A percentile compares a stretch with the other conserved stretches of the same genome.
Conservation (phyloP, 2,329 filamentous ascomycete genomes). For the Furcasterigmium furcatum region DNA sequence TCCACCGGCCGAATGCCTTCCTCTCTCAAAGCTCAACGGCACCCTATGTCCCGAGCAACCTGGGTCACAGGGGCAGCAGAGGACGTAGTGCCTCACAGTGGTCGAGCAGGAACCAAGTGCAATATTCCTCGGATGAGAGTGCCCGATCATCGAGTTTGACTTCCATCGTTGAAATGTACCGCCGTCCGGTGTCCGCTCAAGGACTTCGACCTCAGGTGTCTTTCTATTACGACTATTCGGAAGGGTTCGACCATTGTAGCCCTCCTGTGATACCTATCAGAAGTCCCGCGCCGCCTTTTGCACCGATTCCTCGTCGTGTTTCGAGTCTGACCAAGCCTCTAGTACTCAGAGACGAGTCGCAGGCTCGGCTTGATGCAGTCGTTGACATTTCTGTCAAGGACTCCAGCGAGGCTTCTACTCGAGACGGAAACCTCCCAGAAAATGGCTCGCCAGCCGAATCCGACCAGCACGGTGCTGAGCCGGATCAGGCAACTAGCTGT, state of each 20-base stretch:
- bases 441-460: too few relatives aligned
- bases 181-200: slow-evolving; percentile 19
- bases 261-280: slow-evolving; percentile 3
- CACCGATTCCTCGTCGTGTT: slow-evolving; percentile 24
- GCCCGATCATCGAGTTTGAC: slow-evolving; percentile 44
- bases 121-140: slow-evolving; percentile 31
- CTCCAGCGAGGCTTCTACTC: slow-evolving; percentile 9
- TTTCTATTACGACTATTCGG: slow-evolving; percentile 52
- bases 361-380: slow-evolving; percentile 9
- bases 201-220: slow-evolving; percentile 27
- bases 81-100: slow-evolving; percentile 10
- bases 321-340: slow-evolving; percentile 18
- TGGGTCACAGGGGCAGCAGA: slow-evolving; percentile 4
- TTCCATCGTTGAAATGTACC: slow-evolving; percentile 48
- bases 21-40: slow-evolving; percentile 21
- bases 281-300: slow-evolving; percentile 18
- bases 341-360: slow-evolving; percentile 19
- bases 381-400: slow-evolving; percentile 12
- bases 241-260: slow-evolving; percentile 39
- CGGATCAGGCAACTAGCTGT: too few relatives aligned
- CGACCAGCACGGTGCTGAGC: too few relatives aligned
- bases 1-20: slow-evolving; percentile 36
- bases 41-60: slow-evolving; percentile 12
- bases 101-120: slow-evolving; percentile 21
- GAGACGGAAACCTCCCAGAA: not conserved